Evolutionary conservation across 2,329 filamentous ascomycete species (phyloP).

Genomic region (Cercospora sp.): DNA sequence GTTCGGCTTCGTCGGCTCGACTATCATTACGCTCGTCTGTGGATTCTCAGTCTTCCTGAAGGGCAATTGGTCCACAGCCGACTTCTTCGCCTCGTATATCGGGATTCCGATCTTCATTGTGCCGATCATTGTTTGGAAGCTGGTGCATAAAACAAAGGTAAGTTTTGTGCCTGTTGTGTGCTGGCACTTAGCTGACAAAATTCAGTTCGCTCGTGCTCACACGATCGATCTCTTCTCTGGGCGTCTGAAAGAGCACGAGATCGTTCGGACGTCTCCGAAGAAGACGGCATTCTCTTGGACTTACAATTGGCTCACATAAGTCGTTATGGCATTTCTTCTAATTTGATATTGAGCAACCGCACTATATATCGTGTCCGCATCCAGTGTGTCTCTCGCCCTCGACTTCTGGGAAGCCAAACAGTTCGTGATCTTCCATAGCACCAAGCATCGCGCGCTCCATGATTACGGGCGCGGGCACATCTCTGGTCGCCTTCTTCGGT

Average conservation of each 20-base stretch:
- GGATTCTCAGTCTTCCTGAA: slow-evolving; percentile 36
- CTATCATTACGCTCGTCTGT: slow-evolving; percentile 32
- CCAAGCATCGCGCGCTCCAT: slow-evolving; percentile 3
- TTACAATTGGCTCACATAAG: slow-evolving; percentile 3
- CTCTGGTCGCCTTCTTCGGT: slow-evolving; percentile 4
- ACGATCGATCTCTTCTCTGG: slow-evolving; percentile 1
- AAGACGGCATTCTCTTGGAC: slow-evolving; percentile 6
- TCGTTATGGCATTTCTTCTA: not conserved
- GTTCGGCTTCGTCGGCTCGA: slow-evolving; percentile 21
- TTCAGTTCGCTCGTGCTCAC: not conserved
- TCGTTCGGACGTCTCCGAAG: not conserved
- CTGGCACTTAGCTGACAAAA: not conserved
- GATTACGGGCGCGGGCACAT: not conserved
- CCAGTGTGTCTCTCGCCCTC: slow-evolving; percentile 10
- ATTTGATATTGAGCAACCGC: not conserved
- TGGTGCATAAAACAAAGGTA: slow-evolving; percentile 4
- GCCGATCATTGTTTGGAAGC: slow-evolving; percentile 22
- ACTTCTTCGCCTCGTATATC: slow-evolving; percentile 45
- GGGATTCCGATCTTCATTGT: slow-evolving; percentile 43
- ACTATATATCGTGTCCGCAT: slow-evolving; percentile 8
- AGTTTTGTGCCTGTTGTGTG: not conserved
- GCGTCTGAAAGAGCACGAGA: not conserved
- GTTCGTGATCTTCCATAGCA: slow-evolving; percentile 10
- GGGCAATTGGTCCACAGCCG: slow-evolving; percentile 33
- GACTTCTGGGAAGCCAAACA: slow-evolving; percentile 10